Evolutionary conservation across 1,284 basidiomycete genomes (phyloP), one percentile per base, ranked within the genome.

Genomic region (Kalmanozyma brasiliensis): DNA sequence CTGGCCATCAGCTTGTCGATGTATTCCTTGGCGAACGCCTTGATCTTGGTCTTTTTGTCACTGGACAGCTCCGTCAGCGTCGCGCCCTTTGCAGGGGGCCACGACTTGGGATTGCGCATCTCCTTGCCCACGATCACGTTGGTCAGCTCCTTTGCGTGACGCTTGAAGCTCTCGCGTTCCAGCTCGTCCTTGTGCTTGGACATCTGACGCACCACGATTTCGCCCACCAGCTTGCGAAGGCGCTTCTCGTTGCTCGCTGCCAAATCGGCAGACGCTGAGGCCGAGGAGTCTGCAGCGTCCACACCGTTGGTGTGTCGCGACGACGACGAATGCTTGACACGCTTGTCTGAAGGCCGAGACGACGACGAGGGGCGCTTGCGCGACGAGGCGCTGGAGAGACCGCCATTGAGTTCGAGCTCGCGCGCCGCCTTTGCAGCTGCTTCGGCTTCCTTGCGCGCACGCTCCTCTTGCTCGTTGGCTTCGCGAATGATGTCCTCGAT

Each of bases 71-170:
- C 70, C 3, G 65, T 62, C 11, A 73, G 17, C 8, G 62, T 42
- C 1, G 49, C 32, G 20, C 64, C 59, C 85, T 10, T 87, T 87
- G n/a, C 87, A 83, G 4, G 91, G 89, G 76, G 76, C 74, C 77
- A 80, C 17, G 63, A 58, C 24, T 78, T 77, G 26, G 75, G 73
- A 20, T 76, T 76, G 80, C 92, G 94, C 84, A 93, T 94, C 86
- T 98, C 96, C 83, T 96, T 98, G 56, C 93, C 90, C 16, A 89
- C 87, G 49, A 98, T 89, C 30, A 91, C 82, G 58, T 89, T 86
- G 0, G 94, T 91, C 56, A 92, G 85, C 90, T 98, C 93, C 80
- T 93, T 93, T 7, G 96, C 95, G 79, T 96, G 89, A 78, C 90
- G 90, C 86, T 99, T 98, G 86, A 98, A 98, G 49, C 86, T 84